Base-by-base conservation (phyloP, 2,329 filamentous ascomycete species). In the Hypoxylon sp. region DNA sequence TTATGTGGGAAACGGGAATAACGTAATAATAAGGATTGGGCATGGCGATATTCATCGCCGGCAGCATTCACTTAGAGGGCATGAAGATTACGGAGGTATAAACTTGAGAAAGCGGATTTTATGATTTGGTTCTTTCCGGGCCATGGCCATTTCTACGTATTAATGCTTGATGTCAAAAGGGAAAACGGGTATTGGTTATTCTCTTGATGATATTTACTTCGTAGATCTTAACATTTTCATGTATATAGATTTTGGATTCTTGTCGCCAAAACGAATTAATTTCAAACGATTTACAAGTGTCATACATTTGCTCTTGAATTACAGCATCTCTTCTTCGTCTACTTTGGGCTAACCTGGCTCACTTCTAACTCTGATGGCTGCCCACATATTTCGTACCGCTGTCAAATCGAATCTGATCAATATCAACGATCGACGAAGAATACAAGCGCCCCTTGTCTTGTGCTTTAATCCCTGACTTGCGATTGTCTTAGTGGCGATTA, bases 211-310 rank as follows among this genome's bases (percentile, higher is more conserved):
- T 19, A 64, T 61, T 17, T 64, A 53, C 31, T 61, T 35, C 19
- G 37, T 63, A 65, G 58, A 61, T 54, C 17, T 52, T 52, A 65
- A 44, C 39, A 44, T 29, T 53, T 72, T 71, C 70, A 11, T 71
- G 67, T 69, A 71, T 58, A 72, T 69, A 71, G 11, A 53, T 70
- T 66, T 60, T 60, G 42, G 8, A 57, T 47, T n/a, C 58, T 29
- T 67, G 14, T 51, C 31, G 57, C 10, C 60, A 26, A 62, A 42
- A 55, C 63, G 6, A 31, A 59, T 64, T 66, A 66, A 66, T 63
- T 59, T 19, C 26, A 52, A 48, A 35, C 9, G 11, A 42, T 59
- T 26, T 35, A 19, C 29, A 35, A 46, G 17, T 17, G n/a, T 48
- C n/a, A n/a, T 10, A 3, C 24, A 26, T 50, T 17, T 17, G 14